Evolutionary conservation across 106 monocot species (phyloP), one percentile per base, ranked within the genome.

Genomic region (Posidonia australis): DNA sequence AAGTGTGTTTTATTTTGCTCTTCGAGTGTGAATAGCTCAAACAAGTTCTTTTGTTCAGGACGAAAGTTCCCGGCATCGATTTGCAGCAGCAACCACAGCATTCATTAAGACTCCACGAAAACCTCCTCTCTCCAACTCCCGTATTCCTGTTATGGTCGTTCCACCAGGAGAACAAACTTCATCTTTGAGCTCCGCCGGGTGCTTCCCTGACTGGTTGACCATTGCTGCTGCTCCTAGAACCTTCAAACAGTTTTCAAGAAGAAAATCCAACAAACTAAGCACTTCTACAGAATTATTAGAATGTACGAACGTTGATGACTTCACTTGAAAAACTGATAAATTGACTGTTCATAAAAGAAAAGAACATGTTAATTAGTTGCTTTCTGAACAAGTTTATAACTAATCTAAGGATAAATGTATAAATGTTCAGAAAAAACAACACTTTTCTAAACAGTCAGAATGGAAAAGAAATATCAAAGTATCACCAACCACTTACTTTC

Each of bases 111-210:
- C 67, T 19, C 84, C 82, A 23, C 94, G 66, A 36, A 66, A 66
- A 0, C 51, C 66, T 30, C 66, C 66, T 23, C 51, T 51, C 52
- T 66, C 66, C 29, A 96, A 65, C 64, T 96, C 94, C 16, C 80
- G 77, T 48, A 96, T 82, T 61, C 86, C 94, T 18, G 94, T 74
- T 20, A 96, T 96, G 5, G 94, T 96, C 20, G 94, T 96, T 46
- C 94, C 94, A 26, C 78, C 94, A 22, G 94, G 94, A 27, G 94
- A 96, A 24, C 84, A 71, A 28, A 96, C 94, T 54, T 75, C 84
- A 66, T 96, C 94, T 71, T 96, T 96, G 49, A 96, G 94, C 72
- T 90, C 74, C 13, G 80, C 90, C 1, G 94, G 94, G 67, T 96
- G 94, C 66, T 84, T 90, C 46, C 94, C 94, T 31, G 86, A 81